A percentile compares a stretch with the other conserved stretches of the same genome.
Evolutionary conservation across 1,139 yeast species (phyloP).

Genomic region (Debaryomyces fabryi): DNA sequence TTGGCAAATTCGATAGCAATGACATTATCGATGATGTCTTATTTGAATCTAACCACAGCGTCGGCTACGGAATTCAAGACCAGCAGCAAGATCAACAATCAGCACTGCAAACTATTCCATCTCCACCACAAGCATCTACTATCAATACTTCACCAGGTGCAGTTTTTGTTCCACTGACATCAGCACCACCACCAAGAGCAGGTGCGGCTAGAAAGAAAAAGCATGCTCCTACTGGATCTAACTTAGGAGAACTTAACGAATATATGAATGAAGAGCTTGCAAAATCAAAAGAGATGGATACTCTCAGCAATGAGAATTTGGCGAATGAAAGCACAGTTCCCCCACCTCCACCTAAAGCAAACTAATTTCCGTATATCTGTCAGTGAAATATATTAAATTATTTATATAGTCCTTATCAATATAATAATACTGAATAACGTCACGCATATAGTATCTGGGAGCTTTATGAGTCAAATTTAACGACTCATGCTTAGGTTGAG

Average conservation of each 20-base stretch:
- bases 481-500: no score
- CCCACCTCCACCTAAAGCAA: slow-evolving; percentile 35
- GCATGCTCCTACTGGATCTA: slow-evolving; percentile 23
- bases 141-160: slow-evolving; percentile 3
- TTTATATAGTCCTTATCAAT: neutral
- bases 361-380: neutral
- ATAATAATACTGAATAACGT: neutral
- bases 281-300: slow-evolving; percentile 43
- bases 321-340: slow-evolving; percentile 17
- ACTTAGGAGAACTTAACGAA: slow-evolving; percentile 36
- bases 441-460: neutral
- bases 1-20: slow-evolving; percentile 48
- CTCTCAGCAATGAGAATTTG: slow-evolving; percentile 13
- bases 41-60: slow-evolving; percentile 32
- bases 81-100: slow-evolving; percentile 8
- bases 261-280: slow-evolving; percentile 51
- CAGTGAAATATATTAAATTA: neutral
- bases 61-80: slow-evolving; percentile 11
- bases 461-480: no score
- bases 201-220: slow-evolving; percentile 35
- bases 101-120: slow-evolving; percentile 10
- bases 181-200: slow-evolving; percentile 26
- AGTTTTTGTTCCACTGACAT: slow-evolving; percentile 14
- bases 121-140: slow-evolving; percentile 16
- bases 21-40: slow-evolving; percentile 41